Conservation (phyloP, 768 basidiomycete species). For the Mycena vulgaris region DNA sequence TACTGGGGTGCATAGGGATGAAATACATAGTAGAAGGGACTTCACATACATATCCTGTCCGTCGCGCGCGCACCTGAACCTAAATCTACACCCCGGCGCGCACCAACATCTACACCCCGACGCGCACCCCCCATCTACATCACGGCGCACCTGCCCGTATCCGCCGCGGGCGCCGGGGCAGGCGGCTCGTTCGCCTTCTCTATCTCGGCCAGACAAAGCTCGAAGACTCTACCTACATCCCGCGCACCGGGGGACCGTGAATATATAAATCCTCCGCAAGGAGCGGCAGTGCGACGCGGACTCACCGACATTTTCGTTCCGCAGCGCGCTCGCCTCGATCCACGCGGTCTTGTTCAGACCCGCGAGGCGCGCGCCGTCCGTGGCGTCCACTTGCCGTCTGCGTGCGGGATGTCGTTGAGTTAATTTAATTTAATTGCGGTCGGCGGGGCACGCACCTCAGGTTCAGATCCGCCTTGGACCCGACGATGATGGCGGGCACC, state of each 20-base stretch:
- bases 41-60: too few species aligned
- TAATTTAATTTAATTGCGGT: conserved; percentile 35
- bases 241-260: neutral
- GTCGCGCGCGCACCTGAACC: too few species aligned
- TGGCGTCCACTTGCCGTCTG: conserved; percentile 80
- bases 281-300: conserved; percentile 41
- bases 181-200: conserved; percentile 56
- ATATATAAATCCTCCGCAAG: neutral
- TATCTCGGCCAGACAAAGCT: conserved; percentile 86
- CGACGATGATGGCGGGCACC: conserved; percentile 95
- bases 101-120: too few species aligned
- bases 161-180: neutral
- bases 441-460: conserved; percentile 69
- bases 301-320: conserved; percentile 90
- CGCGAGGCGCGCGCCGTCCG: conserved; percentile 86
- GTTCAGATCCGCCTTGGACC: conserved; percentile 90
- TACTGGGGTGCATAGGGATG: too few species aligned
- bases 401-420: conserved; percentile 44
- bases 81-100: too few species aligned
- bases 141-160: neutral
- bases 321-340: conserved; percentile 92
- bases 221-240: conserved; percentile 82
- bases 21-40: too few species aligned
- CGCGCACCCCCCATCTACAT: too few species aligned
- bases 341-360: conserved; percentile 81